Base-by-base conservation (phyloP, 352 stramenopile species). In the Phytophthora idaei region DNA sequence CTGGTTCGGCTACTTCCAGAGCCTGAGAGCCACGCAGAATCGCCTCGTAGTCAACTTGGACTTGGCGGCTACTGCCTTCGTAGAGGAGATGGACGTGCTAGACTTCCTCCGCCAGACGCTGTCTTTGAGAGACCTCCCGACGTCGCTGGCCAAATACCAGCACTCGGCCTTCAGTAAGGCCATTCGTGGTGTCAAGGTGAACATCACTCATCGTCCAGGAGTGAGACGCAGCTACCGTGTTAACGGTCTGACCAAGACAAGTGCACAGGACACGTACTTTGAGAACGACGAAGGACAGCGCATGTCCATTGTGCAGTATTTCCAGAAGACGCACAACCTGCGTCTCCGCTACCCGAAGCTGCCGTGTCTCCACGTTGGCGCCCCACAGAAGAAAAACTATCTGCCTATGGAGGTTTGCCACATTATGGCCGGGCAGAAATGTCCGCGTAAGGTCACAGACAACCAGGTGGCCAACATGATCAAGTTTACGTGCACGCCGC, bases 381-480 rank as follows among this genome's bases (percentile, higher is more conserved):
- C 85, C 1, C 62, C 74, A 7, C 73, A 89, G 17, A 93, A 91
- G 62, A 83, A 86, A 41, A 94, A 83, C 44, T 96, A 91, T 46
- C 55, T 94, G 57, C 89, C 89, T 5, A 91, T 96, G 59, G 89
- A 96, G 56, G 84, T 95, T 0, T 96, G 89, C 51, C 63, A 80
- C 50, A 88, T 92, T 17, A 69, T 90, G 53, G 75, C 58, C 0
- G 85, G 87, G 3, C 88, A 96, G 61, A 92, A 90, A 60, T 83
- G 79, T 54, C 81, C 85, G 0, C 83, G 85, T 53, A 96, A 96
- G 65, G 75, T 70, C 4, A 93, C 81, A 15, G 87, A 95, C 57
- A 87, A 77, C 25, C 85, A 96, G 31, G 89, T 92, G 9, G 79
- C 85, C 17, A 90, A 94, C 41, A 94, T 96, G 82, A 96, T 95